Evolutionary conservation across 805 yeast genomes (phyloP), one percentile per base, ranked within the genome.

Genomic region (Komagataella mondaviorum): DNA sequence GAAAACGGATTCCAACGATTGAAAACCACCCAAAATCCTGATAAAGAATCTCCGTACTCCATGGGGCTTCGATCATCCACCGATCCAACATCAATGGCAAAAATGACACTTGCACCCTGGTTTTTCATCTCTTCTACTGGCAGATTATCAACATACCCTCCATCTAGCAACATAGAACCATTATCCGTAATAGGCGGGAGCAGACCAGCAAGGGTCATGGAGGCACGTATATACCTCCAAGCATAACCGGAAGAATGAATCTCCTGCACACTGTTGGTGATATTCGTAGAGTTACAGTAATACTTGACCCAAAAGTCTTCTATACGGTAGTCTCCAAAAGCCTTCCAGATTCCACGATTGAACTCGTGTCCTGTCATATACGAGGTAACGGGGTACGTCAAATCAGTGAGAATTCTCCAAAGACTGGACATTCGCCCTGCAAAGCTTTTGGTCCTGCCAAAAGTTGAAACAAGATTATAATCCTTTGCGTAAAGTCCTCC

Each of bases 301-400:
- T 78, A 91, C 55, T 77, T 81, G 54, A 91, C 75, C 99, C 99
- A 91, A 64, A 91, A 91, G 63, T 91, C 99, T 63, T 91, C 99
- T 56, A 91, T 88, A 59, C 96, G 82, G 12, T 83, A 77, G 56
- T 88, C 91, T 0, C 98, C 97, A 69, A 91, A 86, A 0, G 88
- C 80, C 64, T 93, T 91, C 96, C 97, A 93, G n/a, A 91, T 80
- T 49, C 99, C 98, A 57, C 98, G 73, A 65, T 91, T 91, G 66
- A 91, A 91, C 64, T 89, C 98, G 65, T 93, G 96, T 0, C 99
- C 99, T 1, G 99, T 93, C 8, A 95, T 86, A 62, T 95, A 91
- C 0, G 97, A 85, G 0, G 96, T 89, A 1, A 88, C 82, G 0
- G 99, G 99, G 64, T 90, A 85, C 0, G 99, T 91, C 59, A 93